Base-by-base conservation (phyloP, 2,329 filamentous ascomycete species). In the Trichoderma oligosporum region DNA sequence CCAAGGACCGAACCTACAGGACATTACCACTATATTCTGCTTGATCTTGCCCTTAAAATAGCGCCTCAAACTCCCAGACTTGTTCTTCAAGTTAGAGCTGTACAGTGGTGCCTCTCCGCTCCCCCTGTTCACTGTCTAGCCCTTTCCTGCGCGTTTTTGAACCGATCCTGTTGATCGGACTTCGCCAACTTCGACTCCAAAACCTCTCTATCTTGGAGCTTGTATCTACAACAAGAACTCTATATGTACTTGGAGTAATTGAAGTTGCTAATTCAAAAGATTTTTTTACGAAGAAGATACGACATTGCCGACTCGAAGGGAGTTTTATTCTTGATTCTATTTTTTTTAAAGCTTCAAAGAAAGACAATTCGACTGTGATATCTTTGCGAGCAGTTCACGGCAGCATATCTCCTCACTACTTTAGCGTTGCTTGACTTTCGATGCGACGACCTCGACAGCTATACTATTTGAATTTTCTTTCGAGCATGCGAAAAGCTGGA, bases 401-500 rank as follows among this genome's bases (percentile, higher is more conserved):
- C 38, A 44, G 35, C 20, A 33, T 8, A 48, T 25, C 20, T 16
- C 27, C 7, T 47, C 45, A 22, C 27, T 39, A 42, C 42, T 27
- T 49, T 25, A 14, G 27, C 36, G 20, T 31, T 27, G 39, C 14
- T 29, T 39, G 51, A 14, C 31, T 27, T 49, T 59, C 57, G 51
- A 56, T 59, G 57, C 57, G 51, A 56, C 35, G 14, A 42, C 16
- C 27, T 42, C 49, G 49, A 53, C 57, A 49, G 35, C 11, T 20
- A 45, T 31, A 56, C 18, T 9, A 25, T 20, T 18, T 44, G n/a
- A 29, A 29, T 14, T 44, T n/a, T 38, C 20, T 20, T 20, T 27
- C 29, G 57, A 59, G 57, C 57, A 59, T 59, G 57, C 57, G 35
- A 55, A 44, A 24, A 36, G 22, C 11, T 27, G 48, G 35, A 45